Conservation (phyloP, 345 rosid species). For the Dimocarpus longan region DNA sequence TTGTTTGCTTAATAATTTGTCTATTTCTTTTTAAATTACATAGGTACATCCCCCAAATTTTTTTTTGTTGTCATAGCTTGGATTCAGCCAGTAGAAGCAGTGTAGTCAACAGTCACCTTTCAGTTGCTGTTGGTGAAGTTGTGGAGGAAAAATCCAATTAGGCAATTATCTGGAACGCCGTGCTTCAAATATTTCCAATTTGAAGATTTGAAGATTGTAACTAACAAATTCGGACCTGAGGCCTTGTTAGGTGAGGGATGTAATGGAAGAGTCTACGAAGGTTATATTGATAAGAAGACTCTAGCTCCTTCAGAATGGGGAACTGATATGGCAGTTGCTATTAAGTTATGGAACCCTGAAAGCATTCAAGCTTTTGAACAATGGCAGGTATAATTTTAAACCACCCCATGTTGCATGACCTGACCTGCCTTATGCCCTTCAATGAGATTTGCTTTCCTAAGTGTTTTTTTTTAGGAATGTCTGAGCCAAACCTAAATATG, state of each 20-base stretch:
- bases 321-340: constrained; percentile 65
- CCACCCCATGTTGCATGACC: no score
- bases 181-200: constrained; percentile 21
- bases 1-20: no score
- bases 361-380: constrained; percentile 62
- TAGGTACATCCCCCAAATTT: no score
- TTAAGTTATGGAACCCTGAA: no score
- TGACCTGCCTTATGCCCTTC: no score
- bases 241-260: constrained; percentile 82
- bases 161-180: background rate
- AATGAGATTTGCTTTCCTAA: no score
- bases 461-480: no score
- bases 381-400: constrained; percentile 60
- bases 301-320: constrained; percentile 61
- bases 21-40: no score
- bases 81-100: constrained; percentile 22
- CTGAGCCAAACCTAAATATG: no score
- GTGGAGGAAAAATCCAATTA: constrained; percentile 19
- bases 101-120: constrained; percentile 40
- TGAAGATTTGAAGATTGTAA: constrained; percentile 59
- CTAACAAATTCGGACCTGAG: constrained; percentile 64
- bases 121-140: background rate
- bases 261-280: constrained; percentile 77
- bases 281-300: constrained; percentile 74
- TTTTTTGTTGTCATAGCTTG: background rate